These are phyloP conservation scores for Mortierella sp. DNA, from an alignment of 371 early-diverging fungal genomes.

Conservation along the genomic window DNA sequence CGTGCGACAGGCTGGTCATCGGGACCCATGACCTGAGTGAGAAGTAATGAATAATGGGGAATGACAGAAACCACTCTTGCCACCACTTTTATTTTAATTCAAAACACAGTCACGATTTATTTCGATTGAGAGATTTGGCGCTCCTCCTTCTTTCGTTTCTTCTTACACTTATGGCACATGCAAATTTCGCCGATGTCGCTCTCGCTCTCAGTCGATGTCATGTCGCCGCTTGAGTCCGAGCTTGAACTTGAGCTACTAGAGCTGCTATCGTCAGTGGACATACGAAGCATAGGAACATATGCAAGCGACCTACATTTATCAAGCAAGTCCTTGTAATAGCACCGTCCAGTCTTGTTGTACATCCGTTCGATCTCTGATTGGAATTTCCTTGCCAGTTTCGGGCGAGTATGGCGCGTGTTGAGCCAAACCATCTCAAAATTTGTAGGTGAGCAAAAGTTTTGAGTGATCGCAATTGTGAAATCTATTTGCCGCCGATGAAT, in stretches of 20 bases:
- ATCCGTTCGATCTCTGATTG: conserved; percentile 60
- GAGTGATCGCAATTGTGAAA: conserved; percentile 85
- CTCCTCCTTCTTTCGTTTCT: conserved; percentile 59
- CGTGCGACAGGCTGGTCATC: neutral
- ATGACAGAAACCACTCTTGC: neutral
- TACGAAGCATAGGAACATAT: conserved; percentile 70
- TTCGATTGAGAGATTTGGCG: conserved; percentile 23
- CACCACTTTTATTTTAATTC: neutral
- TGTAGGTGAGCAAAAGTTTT: conserved; percentile 83
- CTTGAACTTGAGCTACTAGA: conserved; percentile 48
- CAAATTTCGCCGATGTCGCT: conserved; percentile 72
- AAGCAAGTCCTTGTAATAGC: conserved; percentile 60
- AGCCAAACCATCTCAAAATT: conserved; percentile 84
- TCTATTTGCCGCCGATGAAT: conserved; percentile 53
- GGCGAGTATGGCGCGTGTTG: conserved; percentile 76
- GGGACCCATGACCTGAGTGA: neutral
- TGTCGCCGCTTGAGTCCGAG: conserved; percentile 38
- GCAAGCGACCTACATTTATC: conserved; percentile 61
- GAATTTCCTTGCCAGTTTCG: conserved; percentile 74
- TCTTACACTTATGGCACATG: conserved; percentile 74
- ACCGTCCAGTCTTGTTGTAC: conserved; percentile 51
- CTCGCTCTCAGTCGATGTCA: conserved; percentile 69
- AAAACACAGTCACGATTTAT: neutral
- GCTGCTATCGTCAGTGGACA: conserved; percentile 64
- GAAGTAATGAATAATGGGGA: neutral